These are phyloP conservation scores for Forsythia suspensa DNA, from an alignment of 257 asterid species.

Conservation along the genomic window DNA sequence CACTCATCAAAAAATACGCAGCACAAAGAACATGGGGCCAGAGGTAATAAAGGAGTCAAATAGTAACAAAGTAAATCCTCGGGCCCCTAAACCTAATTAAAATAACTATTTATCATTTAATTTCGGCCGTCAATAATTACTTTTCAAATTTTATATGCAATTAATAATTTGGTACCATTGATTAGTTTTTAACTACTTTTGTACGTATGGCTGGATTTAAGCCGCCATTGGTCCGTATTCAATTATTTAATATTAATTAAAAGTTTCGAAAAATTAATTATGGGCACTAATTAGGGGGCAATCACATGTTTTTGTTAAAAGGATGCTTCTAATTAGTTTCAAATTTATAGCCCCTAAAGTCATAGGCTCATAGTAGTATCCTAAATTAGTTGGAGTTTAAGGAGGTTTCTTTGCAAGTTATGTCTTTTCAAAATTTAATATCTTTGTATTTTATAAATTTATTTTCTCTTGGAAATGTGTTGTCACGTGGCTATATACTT, in stretches of 20 bases:
- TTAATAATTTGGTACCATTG: background rate
- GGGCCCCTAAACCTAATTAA: conserved; percentile 59
- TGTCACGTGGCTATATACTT: conserved; percentile 20
- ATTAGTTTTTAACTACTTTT: conserved; percentile 24
- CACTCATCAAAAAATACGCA: background rate
- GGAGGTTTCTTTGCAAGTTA: conserved; percentile 24
- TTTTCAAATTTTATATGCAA: conserved; percentile 13
- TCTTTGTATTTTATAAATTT: conserved; percentile 2
- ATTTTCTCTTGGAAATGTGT: conserved; percentile 27
- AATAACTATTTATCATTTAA: conserved; percentile 16
- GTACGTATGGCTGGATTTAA: conserved; percentile 24
- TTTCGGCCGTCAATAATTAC: conserved; percentile 22
- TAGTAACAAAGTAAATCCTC: conserved; percentile 42
- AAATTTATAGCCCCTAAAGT: conserved; percentile 21
- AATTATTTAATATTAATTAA: conserved; percentile 5
- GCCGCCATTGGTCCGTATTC: conserved; percentile 24
- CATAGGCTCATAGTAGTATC: conserved; percentile 7
- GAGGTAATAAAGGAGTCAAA: conserved; percentile 25
- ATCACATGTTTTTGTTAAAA: conserved; percentile 36
- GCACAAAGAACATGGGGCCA: background rate
- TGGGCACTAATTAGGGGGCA: conserved; percentile 37
- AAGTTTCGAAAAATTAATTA: conserved; percentile 5
- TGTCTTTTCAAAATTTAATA: conserved; percentile 29
- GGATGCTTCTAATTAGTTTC: background rate
- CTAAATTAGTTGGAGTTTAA: conserved; percentile 21